Base-by-base conservation (phyloP, 2,329 filamentous ascomycete genomes). In the Parastagonospora nodorum region DNA sequence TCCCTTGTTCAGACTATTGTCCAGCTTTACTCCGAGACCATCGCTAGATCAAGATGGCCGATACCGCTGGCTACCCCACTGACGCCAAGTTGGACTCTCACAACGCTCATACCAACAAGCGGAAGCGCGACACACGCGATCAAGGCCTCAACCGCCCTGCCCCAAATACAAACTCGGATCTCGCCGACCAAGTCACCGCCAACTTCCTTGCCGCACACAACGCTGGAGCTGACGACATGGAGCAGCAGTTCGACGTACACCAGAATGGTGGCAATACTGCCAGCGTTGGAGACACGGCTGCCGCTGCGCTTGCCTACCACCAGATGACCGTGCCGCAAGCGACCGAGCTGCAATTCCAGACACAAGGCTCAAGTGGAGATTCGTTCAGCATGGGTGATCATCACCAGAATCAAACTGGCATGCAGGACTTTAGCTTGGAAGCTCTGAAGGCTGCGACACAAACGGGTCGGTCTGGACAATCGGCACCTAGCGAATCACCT, bases 251-350 rank as follows among this genome's bases (percentile, higher is more conserved):
- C 47, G 74, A 75, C 55, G 65, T 71, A 8, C 76, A 78, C 41
- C 81, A 83, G 55, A 85, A 84, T 57, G 81, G 81, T 48, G 74
- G 80, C 37, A 78, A 76, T 66, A 78, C 69, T 67, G 74, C 77
- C 31, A 78, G 71, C 55, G 77, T 78, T 10, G 79, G 75, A 58
- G 85, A 85, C 41, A 87, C 85, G 35, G 84, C 85, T 42, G 84
- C 83, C 15, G 85, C 85, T 11, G 78, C 78, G 5, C 71, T 80
- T 53, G 75, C 76, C 12, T 82, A 82, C 63, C 77, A 78, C 53
- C 78, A 78, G 50, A 83, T 84, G 80, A 82, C 78, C 11, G 79
- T 83, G 15, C 81, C 81, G 11, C 80, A 82, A 67, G 76, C 80
- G 8, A 83, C 81, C 2, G 81, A 83, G 54, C 71, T 82, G 9